A percentile compares a stretch with the other conserved stretches of the same genome.
Evolutionary conservation across 305 asterid genomes (phyloP).

Genomic region (Fraxinus velutina): DNA sequence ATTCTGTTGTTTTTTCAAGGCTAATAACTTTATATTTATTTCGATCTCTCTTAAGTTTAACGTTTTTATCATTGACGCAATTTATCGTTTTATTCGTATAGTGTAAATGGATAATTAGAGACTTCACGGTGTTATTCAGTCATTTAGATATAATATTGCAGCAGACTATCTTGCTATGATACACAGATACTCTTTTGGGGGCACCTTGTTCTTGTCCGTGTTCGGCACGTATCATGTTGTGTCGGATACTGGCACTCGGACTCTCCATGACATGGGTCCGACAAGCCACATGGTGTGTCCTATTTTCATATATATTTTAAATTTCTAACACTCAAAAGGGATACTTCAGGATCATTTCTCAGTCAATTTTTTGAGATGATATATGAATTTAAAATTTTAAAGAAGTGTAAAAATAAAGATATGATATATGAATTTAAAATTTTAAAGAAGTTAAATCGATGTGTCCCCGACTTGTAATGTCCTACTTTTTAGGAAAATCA

Average conservation of each 20-base stretch:
- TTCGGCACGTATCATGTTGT: neutral
- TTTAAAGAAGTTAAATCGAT: too few species aligned
- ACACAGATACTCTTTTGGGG: neutral
- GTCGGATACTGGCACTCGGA: neutral
- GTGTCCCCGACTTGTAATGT: neutral
- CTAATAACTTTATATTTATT: too few species aligned
- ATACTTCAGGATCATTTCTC: neutral
- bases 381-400: too few species aligned
- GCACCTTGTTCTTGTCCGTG: neutral
- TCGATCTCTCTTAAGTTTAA: neutral
- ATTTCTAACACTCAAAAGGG: neutral
- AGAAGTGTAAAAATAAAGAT: neutral
- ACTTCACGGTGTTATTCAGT: neutral
- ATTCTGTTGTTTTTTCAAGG: neutral
- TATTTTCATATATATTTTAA: too few species aligned
- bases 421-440: neutral
- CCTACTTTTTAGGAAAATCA: neutral
- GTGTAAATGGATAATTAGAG: neutral
- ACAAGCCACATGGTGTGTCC: neutral
- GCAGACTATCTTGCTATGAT: neutral
- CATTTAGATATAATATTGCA: neutral
- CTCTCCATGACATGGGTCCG: neutral
- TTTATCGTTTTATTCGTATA: neutral
- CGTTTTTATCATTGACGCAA: neutral
- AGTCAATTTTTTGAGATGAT: neutral